These are phyloP conservation scores for Crithidia fasciculata DNA, from an alignment of 208 protist species.

Conservation along the genomic window DNA sequence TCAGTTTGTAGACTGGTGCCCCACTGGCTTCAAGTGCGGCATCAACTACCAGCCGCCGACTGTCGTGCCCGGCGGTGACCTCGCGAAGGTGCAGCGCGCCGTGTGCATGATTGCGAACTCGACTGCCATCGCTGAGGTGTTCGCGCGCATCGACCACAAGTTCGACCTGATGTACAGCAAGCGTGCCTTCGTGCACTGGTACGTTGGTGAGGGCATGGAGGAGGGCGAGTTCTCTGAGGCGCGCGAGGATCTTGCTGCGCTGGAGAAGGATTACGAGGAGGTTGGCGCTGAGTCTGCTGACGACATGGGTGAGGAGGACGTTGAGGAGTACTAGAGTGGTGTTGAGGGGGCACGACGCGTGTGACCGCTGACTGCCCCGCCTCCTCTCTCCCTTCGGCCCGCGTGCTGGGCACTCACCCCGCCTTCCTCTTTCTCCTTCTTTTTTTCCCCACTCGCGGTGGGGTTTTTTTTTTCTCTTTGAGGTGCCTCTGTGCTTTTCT, in stretches of 20 bases:
- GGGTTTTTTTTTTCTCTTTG: neutral
- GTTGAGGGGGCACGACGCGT: neutral
- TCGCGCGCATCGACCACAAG: too few relatives aligned
- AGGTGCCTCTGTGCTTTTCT: too few relatives aligned
- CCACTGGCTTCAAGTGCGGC: slow-evolving; percentile 98
- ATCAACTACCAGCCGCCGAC: slow-evolving; percentile 99
- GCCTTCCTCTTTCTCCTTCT: neutral
- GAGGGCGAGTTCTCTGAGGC: too few relatives aligned
- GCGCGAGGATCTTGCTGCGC: too few relatives aligned
- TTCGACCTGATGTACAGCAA: too few relatives aligned
- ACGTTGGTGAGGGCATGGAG: too few relatives aligned
- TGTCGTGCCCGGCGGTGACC: slow-evolving; percentile 93
- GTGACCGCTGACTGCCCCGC: neutral
- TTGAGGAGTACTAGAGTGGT: slow-evolving; percentile 89
- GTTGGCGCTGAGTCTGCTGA: slow-evolving; percentile 69
- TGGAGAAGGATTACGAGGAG: too few relatives aligned
- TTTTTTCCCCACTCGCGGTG: neutral
- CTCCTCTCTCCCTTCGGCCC: neutral
- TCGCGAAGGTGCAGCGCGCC: too few relatives aligned
- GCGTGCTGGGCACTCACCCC: neutral
- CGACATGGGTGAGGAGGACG: slow-evolving; percentile 93
- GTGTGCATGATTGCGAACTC: too few relatives aligned
- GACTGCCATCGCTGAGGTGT: too few relatives aligned
- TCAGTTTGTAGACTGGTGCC: slow-evolving; percentile 97
- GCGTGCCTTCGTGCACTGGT: too few relatives aligned